Base-by-base conservation (phyloP, 805 yeast genomes). In the Teunomyces funiuensis region DNA sequence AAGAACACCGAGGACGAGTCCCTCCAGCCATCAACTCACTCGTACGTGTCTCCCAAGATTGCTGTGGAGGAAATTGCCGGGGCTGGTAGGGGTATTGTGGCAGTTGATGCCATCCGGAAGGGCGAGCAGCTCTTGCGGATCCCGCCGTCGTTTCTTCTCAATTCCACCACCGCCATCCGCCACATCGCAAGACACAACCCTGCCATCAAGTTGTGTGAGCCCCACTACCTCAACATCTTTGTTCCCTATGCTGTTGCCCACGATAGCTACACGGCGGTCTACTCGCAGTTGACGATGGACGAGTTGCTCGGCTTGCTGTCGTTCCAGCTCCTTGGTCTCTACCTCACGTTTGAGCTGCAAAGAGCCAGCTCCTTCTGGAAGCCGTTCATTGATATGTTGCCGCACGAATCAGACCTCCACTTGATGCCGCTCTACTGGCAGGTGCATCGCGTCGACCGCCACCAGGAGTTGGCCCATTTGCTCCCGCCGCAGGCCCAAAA, bases 371-470 rank as follows among this genome's bases (percentile, higher is more conserved):
- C 85, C 1, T 80, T 71, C 53, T 88, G 95, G 95, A 55, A 58
- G 30, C 87, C 88, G 0, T 87, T 87, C 56, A 58, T 87, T 8
- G 71, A 74, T 25, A 74, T 79, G 48, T 70, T 88, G 43, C 96
- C 97, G 0, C 54, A 65, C 0, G 44, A 66, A 10, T 55, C 62
- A 0, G 89, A 83, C 30, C 75, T 88, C 41, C 49, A 51, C 0
- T 47, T 70, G 0, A 69, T 82, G 2, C 96, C 96, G 1, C 60
- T 87, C 28, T 63, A 74, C 0, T 86, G 95, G 95, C 50, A 69
- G 11, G 55, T 68, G 0, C 40, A 57, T 13, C 46, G 63, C 9
- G 49, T 52, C 3, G 55, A 65, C 8, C 58, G 41, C 11, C 43
- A 52, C 39, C 50, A 58, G 11, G 33, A 43, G n/a, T 45, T 74